Conservation (phyloP, 2,329 filamentous ascomycete genomes). For the Tolypocladium nubicola region DNA sequence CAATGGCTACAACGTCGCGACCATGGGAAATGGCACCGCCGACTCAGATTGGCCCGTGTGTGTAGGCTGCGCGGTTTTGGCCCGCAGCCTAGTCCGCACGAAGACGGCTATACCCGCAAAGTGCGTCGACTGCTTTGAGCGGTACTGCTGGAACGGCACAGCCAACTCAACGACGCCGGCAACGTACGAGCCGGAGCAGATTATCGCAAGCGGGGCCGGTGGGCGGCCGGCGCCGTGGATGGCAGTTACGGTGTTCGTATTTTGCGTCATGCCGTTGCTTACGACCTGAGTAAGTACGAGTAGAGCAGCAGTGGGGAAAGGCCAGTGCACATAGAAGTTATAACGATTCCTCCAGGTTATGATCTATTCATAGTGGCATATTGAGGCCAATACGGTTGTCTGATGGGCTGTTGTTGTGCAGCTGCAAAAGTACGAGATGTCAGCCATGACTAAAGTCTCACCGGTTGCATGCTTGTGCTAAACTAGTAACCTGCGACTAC, state of each 20-base stretch:
- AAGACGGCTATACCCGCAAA: slow-evolving; percentile 50
- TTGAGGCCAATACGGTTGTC: too few species aligned
- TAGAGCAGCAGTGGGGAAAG: too few species aligned
- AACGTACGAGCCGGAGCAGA: background rate
- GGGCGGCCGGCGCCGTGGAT: too few species aligned
- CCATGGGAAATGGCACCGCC: slow-evolving; percentile 63
- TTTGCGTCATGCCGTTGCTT: background rate
- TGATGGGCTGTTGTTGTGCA: too few species aligned
- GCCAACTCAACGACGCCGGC: slow-evolving; percentile 2
- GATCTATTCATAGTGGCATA: too few species aligned
- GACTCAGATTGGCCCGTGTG: slow-evolving; percentile 66
- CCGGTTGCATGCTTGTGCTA: too few species aligned
- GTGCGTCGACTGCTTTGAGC: slow-evolving; percentile 62
- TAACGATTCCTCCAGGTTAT: too few species aligned
- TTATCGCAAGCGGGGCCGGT: background rate
- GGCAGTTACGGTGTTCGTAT: background rate
- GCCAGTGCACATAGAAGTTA: too few species aligned
- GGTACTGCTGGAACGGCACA: slow-evolving; percentile 82
- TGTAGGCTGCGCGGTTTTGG: slow-evolving; percentile 70
- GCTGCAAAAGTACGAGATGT: too few species aligned
- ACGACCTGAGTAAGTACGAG: background rate
- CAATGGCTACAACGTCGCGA: slow-evolving; percentile 73
- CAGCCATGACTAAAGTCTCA: too few species aligned
- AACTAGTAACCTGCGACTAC: too few species aligned
- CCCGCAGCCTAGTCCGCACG: slow-evolving; percentile 58